Base-by-base conservation (phyloP, 371 early-diverging fungal species). In the Circinella minor region DNA sequence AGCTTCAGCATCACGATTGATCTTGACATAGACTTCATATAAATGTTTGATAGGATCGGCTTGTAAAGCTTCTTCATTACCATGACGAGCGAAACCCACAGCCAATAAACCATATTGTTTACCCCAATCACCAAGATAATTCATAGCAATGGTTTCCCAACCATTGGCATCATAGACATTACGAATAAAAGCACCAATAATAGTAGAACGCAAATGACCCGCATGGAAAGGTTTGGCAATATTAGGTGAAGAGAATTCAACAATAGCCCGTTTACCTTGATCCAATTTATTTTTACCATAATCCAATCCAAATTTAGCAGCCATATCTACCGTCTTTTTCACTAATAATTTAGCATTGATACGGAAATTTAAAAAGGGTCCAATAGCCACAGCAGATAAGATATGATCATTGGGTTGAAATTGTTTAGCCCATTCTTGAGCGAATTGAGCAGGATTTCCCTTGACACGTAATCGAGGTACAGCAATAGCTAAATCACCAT, bases 51-150 rank as follows among this genome's bases (percentile, higher is more conserved):
- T 95, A 15, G 99, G 96, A 79, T 99, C 95, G 34, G 80, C 73
- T 55, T 82, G 74, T 27, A 99, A 86, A 71, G 88, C 74, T 64
- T 91, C 89, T 73, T 96, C 94, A 74, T 86, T 85, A 36, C 97
- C 98, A 75, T 90, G 91, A 66, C 87, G 89, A 46, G 86, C 80
- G 74, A 87, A 99, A 61, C 99, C 99, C 48, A 99, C 87, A 34
- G 98, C 97, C 77, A 99, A 89, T 72, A 99, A 82, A 73, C 96
- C 99, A 81, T 97, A 99, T 81, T 99, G 99, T 79, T 99, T 99
- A 67, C 99, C 99, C 99, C 99, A 99, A 81, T 99, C 99, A 68
- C 99, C 99, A 47, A 99, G 86, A 80, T 99, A 99, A 89, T 99
- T 99, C 80, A 99, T 95, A 37, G 93, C 83, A n/a, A 93, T 84